Base-by-base conservation (phyloP, 345 rosid genomes). In the Hirschfeldia incana region DNA sequence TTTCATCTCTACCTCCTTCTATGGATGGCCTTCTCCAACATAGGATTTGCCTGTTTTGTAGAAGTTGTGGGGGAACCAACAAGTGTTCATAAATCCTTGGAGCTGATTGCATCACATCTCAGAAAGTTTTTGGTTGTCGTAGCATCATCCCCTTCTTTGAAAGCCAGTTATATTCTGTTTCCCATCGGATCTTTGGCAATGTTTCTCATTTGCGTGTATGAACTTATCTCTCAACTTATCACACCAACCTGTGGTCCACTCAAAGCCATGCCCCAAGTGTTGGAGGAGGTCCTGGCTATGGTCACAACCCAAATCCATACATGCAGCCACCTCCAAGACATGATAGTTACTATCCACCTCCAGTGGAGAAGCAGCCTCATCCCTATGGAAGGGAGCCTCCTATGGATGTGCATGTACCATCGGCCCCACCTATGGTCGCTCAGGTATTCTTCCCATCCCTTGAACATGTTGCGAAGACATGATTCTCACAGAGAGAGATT, bases 321-420 rank as follows among this genome's bases (percentile, higher is more conserved):
- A 86, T 93, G 91, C 97, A 94, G 29, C 97, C 92, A 36, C 97
- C 94, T 73, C 88, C 93, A 0, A 85, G 98, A 74, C 97, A 91
- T 77, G 99, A 93, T 79, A 90, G 63, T 78, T 93, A 90, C 83
- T 96, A 90, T 81, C 92, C 91, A 4, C 91, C 90, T 74, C 89
- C 92, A 42, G 83, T 93, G 87, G 99, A 96, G 80, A 91, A 91
- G 83, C 98, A 92, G 77, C 92, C 93, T 60, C 99, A 96, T 77
- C 98, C 92, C 4, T 93, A 96, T 80, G 99, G 98, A 80, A 90
- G 97, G 84, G 97, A 96, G 84, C 88, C 94, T 71, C 91, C 94
- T 3, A 73, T 88, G 85, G 86, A 92, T 58, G 86, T 77, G 63
- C 99, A 92, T 84, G 87, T 80, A 74, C 78, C 94, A 65, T 73